Evolutionary conservation across 345 rosid genomes (phyloP).

Genomic region (Litchi chinensis): DNA sequence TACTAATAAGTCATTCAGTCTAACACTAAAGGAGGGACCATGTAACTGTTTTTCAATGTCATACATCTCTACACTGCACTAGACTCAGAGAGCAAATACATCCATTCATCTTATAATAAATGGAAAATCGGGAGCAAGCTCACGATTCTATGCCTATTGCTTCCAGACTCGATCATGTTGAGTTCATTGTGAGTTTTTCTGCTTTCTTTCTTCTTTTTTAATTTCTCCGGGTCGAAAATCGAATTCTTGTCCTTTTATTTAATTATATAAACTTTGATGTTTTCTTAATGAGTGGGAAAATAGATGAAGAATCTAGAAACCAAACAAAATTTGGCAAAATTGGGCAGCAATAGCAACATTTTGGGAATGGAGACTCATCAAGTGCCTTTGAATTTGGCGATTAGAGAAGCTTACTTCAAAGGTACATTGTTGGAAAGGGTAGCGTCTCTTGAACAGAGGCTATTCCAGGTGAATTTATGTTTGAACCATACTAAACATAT

Average conservation of each 20-base stretch:
- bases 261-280: background rate
- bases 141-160: constrained; percentile 50
- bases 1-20: background rate
- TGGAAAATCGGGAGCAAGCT: constrained; percentile 50
- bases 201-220: too few relatives aligned
- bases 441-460: constrained; percentile 61
- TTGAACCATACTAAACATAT: background rate
- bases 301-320: constrained; percentile 72
- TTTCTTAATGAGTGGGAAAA: background rate
- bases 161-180: constrained; percentile 78
- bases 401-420: constrained; percentile 63
- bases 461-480: constrained; percentile 56
- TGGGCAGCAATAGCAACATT: constrained; percentile 28
- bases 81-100: background rate
- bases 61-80: background rate
- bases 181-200: constrained; percentile 55
- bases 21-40: constrained; percentile 20
- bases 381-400: constrained; percentile 52
- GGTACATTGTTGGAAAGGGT: constrained; percentile 79
- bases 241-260: background rate
- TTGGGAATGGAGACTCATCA: constrained; percentile 26
- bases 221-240: background rate
- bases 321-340: constrained; percentile 45
- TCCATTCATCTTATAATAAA: constrained; percentile 7
- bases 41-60: constrained; percentile 31